Base-by-base conservation (phyloP, 306 rosid species). In the Glycine latifolia region DNA sequence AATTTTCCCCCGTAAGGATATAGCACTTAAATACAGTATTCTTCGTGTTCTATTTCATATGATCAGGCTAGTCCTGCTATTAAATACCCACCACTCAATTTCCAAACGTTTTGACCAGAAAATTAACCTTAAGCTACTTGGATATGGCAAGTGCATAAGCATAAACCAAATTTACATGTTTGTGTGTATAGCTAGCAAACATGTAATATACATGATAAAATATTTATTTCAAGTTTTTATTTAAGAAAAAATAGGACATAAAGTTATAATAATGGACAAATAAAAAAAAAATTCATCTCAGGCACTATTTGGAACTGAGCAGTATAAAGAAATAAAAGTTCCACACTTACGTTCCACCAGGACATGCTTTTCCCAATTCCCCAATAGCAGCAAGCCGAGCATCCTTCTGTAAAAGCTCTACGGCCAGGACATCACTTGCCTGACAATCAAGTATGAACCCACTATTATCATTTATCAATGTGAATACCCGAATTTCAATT, bases 391-490 rank as follows among this genome's bases (percentile, higher is more conserved):
- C 85, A 67, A 92, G 97, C 67, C 95, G 89, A 62, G 98, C 95
- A 85, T 95, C 97, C 83, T 95, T 95, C 89, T 92, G 98, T 73
- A 95, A 81, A 86, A 95, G 97, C 91, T 95, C 98, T 37, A 95
- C 97, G 8, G 97, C 97, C 71, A 95, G 98, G 75, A 92, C 97
- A 78, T 95, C 98, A 82, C 97, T 95, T 76, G 97, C 97, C 98
- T 95, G 86, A 75, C 70, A 87, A 67, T 75, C 80, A 89, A 81
- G 46, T 33, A 62, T 10, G 75, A 72, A 6, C 44, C 15, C 48
- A 80, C 55, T 47, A 26, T 60, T 26, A 26, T 26, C 31, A 26
- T 26, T 26, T 67, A 43, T 70, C 16, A 52, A 7, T 67, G 49
- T 41, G 53, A 73, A 80, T 67, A 43, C 35, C 48, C 5, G 4